Base-by-base conservation (phyloP, 345 rosid species). In the Microcos paniculata region DNA sequence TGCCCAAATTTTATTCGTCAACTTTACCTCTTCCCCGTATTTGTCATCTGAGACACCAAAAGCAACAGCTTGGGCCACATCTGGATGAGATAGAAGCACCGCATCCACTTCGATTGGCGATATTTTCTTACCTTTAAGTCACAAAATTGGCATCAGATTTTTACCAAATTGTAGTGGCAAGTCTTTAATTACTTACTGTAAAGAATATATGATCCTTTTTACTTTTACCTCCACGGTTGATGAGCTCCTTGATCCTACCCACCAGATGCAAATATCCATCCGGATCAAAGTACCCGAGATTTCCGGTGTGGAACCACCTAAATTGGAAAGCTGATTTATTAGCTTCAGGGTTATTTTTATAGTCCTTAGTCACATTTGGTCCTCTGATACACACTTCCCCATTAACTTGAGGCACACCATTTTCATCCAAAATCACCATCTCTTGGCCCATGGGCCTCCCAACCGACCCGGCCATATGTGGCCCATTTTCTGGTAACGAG, bases 361-460 rank as follows among this genome's bases (percentile, higher is more conserved):
- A 90, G 1, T 90, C 93, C 62, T 81, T 84, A 3, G 91, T 88
- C 79, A 88, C 91, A 58, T 88, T 90, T 1, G 81, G 74, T 14
- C 93, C 93, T 66, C 87, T 81, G 28, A 86, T 88, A 62, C 98
- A 94, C 48, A 92, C 96, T 80, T 94, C 98, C 0, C 98, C 98
- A 0, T 64, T 84, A 43, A 42, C 80, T 70, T 89, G 94, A 19
- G 40, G 71, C 79, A 66, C 89, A 8, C 98, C 98, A 53, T 82
- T 88, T 81, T 87, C 93, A n/a, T 83, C 86, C 61, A 94, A 82
- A 58, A 90, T 83, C 2, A 88, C 88, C 92, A 94, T 86, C 67
- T 89, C 97, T 78, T 89, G 98, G 70, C 96, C 97, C 48, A 92
- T 92, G 0, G 98, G 93, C 65, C 81, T 84, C 66, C 98, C 98